Percentiles rank a stretch among this genome's conserved stretches.
Evolutionary conservation across 192 early-diverging fungal species (phyloP).

Genomic region (Chytriomyces hyalinus): DNA sequence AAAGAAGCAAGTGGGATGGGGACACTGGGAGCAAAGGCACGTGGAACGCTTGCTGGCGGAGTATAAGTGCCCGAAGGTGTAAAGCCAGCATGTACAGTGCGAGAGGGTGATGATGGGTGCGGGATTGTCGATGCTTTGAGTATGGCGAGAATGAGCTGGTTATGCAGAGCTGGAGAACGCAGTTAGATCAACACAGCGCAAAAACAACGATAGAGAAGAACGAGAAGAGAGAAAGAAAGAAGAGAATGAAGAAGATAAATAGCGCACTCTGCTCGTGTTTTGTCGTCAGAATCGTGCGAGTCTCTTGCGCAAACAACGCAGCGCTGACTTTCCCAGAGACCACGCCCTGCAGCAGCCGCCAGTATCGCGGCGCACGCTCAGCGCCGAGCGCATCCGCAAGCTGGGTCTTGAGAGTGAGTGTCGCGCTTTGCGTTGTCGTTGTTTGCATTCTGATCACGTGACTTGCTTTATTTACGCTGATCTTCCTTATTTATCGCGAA

Average conservation of each 20-base stretch:
- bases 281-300: conserved; percentile 23
- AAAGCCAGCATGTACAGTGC: not conserved
- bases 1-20: not conserved
- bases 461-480: no score
- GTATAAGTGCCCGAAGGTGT: not conserved
- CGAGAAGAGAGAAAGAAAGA: not conserved
- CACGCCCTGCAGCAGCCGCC: conserved; percentile 46
- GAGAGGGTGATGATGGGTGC: not conserved
- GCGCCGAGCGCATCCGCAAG: conserved; percentile 44
- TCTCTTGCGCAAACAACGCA: conserved; percentile 34
- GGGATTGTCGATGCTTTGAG: conserved; percentile 28
- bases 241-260: not conserved
- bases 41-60: not conserved
- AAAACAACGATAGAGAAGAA: not conserved
- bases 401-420: conserved; percentile 47
- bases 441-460: no score
- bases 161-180: conserved; percentile 36
- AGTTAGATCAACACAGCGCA: not conserved
- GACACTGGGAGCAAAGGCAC: not conserved
- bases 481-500: no score
- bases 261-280: conserved; percentile 33
- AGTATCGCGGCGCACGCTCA: conserved; percentile 47
- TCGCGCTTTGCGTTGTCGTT: not conserved
- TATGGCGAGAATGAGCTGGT: conserved; percentile 47
- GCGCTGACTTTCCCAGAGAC: conserved; percentile 32